Conservation (phyloP, 345 rosid species). For the Raphanus sativus region DNA sequence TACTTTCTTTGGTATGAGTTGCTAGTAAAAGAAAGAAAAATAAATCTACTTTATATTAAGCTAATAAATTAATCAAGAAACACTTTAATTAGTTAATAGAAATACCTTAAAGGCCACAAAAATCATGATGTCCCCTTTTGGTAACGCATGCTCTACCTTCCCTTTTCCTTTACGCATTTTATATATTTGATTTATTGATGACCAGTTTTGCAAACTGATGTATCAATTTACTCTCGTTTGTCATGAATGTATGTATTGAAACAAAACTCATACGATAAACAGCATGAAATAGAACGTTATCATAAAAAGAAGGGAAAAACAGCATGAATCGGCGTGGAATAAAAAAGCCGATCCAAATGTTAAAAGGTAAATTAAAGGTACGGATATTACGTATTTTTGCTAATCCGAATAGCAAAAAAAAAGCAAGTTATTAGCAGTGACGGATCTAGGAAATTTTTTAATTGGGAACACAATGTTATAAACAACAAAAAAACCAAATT, state of each 20-base stretch:
- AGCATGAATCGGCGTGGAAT: background rate
- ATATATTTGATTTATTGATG: background rate
- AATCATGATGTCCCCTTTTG: slow-evolving; percentile 40
- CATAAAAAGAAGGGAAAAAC: background rate
- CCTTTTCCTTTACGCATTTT: slow-evolving; percentile 38
- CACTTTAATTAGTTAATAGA: slow-evolving; percentile 14
- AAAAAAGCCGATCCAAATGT: background rate
- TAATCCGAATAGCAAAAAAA: background rate
- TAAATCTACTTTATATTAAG: slow-evolving; percentile 17
- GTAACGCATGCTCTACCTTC: slow-evolving; percentile 37
- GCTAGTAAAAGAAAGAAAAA: background rate
- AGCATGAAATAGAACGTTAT: background rate
- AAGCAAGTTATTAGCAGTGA: background rate
- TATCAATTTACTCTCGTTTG: background rate
- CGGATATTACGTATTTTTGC: too few relatives aligned
- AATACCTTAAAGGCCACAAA: slow-evolving; percentile 37
- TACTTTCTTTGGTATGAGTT: background rate
- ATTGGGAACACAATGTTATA: too few relatives aligned
- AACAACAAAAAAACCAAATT: too few relatives aligned
- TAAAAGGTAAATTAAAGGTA: background rate
- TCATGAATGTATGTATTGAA: background rate
- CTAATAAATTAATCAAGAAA: slow-evolving; percentile 32
- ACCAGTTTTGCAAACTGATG: background rate
- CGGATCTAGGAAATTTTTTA: too few relatives aligned
- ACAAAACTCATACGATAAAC: background rate